Percentiles rank a stretch among this genome's conserved stretches.
Evolutionary conservation across 2,329 filamentous ascomycete genomes (phyloP).

Genomic region (Bisporella sp.): DNA sequence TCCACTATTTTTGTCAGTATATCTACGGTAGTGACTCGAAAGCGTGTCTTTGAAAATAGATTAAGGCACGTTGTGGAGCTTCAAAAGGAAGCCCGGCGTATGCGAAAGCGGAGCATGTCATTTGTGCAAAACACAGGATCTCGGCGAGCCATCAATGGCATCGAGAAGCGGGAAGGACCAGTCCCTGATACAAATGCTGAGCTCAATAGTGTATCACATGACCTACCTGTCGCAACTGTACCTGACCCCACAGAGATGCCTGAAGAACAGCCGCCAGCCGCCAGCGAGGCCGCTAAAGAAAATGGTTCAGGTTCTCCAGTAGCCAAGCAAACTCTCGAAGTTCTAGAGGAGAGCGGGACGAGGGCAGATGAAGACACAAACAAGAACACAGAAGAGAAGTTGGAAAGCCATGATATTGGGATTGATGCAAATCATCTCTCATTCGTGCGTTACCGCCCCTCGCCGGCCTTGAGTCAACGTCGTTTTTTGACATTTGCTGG

Average conservation of each 20-base stretch:
- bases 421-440: slow-evolving; percentile 6
- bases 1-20: slow-evolving; percentile 60
- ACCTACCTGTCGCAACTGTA: not conserved
- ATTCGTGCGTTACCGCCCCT: not conserved
- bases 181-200: too few relatives aligned
- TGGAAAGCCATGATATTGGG: too few relatives aligned
- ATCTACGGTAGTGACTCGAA: slow-evolving; percentile 54
- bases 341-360: too few relatives aligned
- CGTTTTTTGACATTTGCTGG: slow-evolving; percentile 14
- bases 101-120: not conserved
- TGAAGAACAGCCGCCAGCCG: too few relatives aligned
- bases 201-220: not conserved
- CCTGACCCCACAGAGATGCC: slow-evolving; percentile 4
- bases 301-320: too few relatives aligned
- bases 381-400: not conserved
- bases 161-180: too few relatives aligned
- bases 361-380: too few relatives aligned
- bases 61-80: slow-evolving; percentile 46
- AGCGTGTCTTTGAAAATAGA: slow-evolving; percentile 53
- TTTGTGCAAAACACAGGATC: too few relatives aligned
- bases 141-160: too few relatives aligned
- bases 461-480: not conserved
- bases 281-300: too few relatives aligned
- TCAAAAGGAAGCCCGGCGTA: slow-evolving; percentile 26
- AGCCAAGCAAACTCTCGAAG: too few relatives aligned